Conservation (phyloP, 148 eudicot genomes). For the Diospyros lotus region DNA sequence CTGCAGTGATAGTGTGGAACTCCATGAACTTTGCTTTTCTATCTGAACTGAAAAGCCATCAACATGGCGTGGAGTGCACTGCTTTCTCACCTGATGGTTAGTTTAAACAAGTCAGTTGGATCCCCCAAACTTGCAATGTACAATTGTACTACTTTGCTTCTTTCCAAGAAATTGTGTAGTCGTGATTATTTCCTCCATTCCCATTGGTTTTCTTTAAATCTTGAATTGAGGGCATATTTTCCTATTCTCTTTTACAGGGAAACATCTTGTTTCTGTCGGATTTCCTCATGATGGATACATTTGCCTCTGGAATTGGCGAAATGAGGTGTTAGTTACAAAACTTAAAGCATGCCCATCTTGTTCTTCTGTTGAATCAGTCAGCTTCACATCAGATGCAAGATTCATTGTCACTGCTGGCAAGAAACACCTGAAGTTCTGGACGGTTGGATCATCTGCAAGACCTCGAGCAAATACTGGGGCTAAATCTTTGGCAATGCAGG, state of each 20-base stretch:
- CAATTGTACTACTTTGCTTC: not conserved
- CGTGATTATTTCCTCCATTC: not conserved
- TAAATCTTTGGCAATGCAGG: slow-evolving; percentile 27
- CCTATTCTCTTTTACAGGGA: slow-evolving; percentile 26
- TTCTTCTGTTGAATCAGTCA: slow-evolving; percentile 40
- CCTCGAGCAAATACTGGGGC: slow-evolving; percentile 31
- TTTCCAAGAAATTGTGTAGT: not conserved
- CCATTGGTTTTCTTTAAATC: not conserved
- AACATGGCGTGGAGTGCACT: slow-evolving; percentile 46
- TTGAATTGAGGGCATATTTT: not conserved
- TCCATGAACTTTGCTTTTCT: slow-evolving; percentile 23
- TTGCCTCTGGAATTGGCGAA: slow-evolving; percentile 56
- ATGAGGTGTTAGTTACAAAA: slow-evolving; percentile 32
- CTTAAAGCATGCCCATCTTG: slow-evolving; percentile 41
- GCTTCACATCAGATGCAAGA: slow-evolving; percentile 43
- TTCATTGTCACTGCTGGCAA: slow-evolving; percentile 48
- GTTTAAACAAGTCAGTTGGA: slow-evolving; percentile 25
- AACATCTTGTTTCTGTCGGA: slow-evolving; percentile 46
- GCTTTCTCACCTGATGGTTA: slow-evolving; percentile 60
- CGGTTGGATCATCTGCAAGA: slow-evolving; percentile 22
- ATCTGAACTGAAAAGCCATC: slow-evolving; percentile 53
- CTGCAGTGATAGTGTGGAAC: slow-evolving; percentile 54
- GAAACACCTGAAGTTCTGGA: slow-evolving; percentile 48
- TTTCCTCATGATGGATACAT: slow-evolving; percentile 46
- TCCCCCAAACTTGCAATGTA: slow-evolving; percentile 1